Evolutionary conservation across 495 filamentous ascomycete species (phyloP), one percentile per base, ranked within the genome.

Genomic region (Penicillium atrosanguineum): DNA sequence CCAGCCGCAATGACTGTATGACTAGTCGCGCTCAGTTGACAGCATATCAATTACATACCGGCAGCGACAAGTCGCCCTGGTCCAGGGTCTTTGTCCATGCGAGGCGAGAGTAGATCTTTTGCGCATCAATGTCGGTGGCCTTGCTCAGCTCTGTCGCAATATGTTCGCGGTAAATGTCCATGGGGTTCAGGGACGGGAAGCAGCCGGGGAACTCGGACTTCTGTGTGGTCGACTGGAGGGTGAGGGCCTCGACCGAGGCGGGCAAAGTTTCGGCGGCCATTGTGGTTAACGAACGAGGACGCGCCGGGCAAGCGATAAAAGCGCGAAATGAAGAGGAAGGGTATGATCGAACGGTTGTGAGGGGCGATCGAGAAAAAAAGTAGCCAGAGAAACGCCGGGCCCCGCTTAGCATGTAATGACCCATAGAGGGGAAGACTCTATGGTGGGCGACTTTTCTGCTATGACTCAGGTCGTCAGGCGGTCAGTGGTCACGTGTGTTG

Each of bases 121-220:
- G 78, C 3, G 83, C 61, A 42, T 93, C 87, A 45, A 93, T 85
- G 9, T 83, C 87, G 18, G 86, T 84, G 45, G 87, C 79, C n/a
- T 80, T 74, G n/a, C 81, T 78, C 28, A 98, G 75, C 29, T 87
- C 77, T 41, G 87, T 78, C 49, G 88, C 80, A 56, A 97, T 85
- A 57, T 95, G 89, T 46, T 87, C 82, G 38, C 94, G 82, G 78
- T 93, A 97, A 53, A 95, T 75, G 67, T 98, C 93, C 52, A 91
- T 78, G 20, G 89, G 88, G 75, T 98, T 98, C 62, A 83, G 53
- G 9, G 86, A 79, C 20, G 91, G 89, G 55, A 72, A 83, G 65
- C 71, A 77, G 59, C 64, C 65, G 29, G 71, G 51, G 56, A 72
- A 77, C 55, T 72, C 69, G 52, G 74, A 74, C 29, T 57, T 65